These are phyloP conservation scores for Bryopsis sp. DNA, from an alignment of 139 green algal genomes.

Conservation along the genomic window DNA sequence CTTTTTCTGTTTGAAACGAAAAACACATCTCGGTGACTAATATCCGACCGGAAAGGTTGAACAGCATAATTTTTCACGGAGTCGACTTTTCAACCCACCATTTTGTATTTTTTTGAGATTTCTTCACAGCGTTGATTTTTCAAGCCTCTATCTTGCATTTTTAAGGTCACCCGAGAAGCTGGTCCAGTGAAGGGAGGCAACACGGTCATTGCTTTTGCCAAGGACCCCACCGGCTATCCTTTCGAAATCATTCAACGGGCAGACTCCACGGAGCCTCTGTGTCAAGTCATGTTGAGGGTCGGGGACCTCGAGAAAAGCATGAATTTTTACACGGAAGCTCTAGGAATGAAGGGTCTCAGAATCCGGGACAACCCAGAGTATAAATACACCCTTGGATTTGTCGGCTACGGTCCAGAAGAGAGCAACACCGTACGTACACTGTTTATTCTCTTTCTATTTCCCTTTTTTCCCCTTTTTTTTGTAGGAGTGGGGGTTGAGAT, in stretches of 20 bases:
- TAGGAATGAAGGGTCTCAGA: conserved; percentile 64
- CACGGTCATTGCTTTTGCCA: conserved; percentile 80
- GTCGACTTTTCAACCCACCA: too few species aligned
- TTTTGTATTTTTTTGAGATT: too few species aligned
- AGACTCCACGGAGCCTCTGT: conserved; percentile 39
- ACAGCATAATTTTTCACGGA: too few species aligned
- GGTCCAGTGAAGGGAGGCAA: conserved; percentile 85
- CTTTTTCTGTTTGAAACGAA: too few species aligned
- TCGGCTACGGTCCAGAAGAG: conserved; percentile 73
- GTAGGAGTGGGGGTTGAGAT: too few species aligned
- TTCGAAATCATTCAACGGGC: conserved; percentile 77
- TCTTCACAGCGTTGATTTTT: too few species aligned
- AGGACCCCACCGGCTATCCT: conserved; percentile 76
- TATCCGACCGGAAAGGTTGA: too few species aligned
- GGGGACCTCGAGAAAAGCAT: conserved; percentile 69
- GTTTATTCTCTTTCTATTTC: too few species aligned
- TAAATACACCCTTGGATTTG: conserved; percentile 66
- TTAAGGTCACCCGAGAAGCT: conserved; percentile 62
- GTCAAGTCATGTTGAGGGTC: conserved; percentile 88
- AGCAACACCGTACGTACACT: neutral
- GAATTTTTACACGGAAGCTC: conserved; percentile 71
- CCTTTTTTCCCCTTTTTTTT: too few species aligned
- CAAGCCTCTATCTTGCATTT: too few species aligned
- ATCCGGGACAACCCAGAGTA: conserved; percentile 64
- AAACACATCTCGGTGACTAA: too few species aligned